Evolutionary conservation across 2,329 filamentous ascomycete species (phyloP), one percentile per base, ranked within the genome.

Genomic region (Botrytis squamosa): DNA sequence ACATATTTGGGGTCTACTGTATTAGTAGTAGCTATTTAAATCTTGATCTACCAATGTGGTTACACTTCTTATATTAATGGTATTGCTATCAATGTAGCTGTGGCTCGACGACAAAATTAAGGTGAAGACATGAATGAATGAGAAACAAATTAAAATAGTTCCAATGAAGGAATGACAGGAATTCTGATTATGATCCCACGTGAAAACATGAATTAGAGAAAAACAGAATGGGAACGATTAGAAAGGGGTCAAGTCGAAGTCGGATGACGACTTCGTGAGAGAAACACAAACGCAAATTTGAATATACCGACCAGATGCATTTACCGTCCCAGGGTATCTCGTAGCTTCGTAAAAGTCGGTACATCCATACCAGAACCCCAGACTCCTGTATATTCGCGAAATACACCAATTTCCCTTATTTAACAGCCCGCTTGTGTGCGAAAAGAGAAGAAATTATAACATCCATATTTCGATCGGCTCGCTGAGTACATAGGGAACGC

Each of bases 11-110:
- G 63, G 49, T 69, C 8, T 57, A 33, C 18, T 57, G 38, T 69
- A 57, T 42, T 42, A 57, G n/a, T 69, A 33, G 25, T 69, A 57
- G 36, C 25, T 57, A 69, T 38, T 29, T 68, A 55, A 40, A 64
- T 25, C 40, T 64, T 40, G 65, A 55, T 29, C 38, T n/a, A 18
- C 14, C 52, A 40, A 55, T 25, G n/a, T 18, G 4, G n/a, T 55
- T 10, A n/a, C 22, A 29, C 25, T 25, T 9, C 20, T 49, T 40
- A 9, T 55, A 20, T n/a, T 6, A 29, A n/a, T 22, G 60, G 25
- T 42, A 7, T n/a, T 8, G 7, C 16, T 63, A 18, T 63, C 16
- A 0, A 42, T n/a, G 60, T 25, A 63, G 25, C 16, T 63, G 60
- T 18, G 16, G 60, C 60, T 42, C 36, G 25, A 40, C 25, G 22